phyloP scores from a whole-genome alignment of 1,139 yeast genomes.

The Scheffersomyces illinoinensis region DNA sequence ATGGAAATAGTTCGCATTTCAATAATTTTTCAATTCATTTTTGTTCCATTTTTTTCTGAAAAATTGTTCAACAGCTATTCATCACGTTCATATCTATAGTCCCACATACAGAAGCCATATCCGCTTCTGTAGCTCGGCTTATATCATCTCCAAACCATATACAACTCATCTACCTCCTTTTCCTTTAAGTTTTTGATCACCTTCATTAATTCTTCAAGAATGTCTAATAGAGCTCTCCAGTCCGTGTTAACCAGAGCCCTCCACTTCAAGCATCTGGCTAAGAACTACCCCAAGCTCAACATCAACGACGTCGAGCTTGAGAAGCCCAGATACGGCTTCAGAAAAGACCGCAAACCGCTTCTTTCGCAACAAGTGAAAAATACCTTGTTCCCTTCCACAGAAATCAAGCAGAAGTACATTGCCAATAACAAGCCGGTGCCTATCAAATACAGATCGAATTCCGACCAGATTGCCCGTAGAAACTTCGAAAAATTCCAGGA shows the following conservation, averaged over 20 bases:
- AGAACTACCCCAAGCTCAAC: conserved; percentile 43
- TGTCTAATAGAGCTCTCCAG: conserved; percentile 5
- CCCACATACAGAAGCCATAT: neutral
- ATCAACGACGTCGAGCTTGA: conserved; percentile 40
- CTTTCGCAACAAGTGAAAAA: conserved; percentile 43
- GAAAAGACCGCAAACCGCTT: conserved; percentile 41
- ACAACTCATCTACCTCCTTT: neutral
- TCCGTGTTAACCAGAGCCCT: conserved; percentile 18
- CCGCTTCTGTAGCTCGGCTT: neutral
- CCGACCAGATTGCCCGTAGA: conserved; percentile 40
- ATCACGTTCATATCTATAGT: neutral
- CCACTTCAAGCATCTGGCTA: conserved; percentile 34
- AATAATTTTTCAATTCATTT: neutral
- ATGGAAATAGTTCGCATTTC: neutral
- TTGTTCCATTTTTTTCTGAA: neutral
- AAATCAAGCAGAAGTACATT: conserved; percentile 34
- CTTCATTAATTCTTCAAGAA: neutral
- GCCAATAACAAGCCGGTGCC: conserved; percentile 47
- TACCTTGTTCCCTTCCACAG: conserved; percentile 43
- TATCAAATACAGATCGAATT: conserved; percentile 35
- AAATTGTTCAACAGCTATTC: neutral
- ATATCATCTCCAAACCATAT: neutral
- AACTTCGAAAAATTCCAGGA: conserved; percentile 48
- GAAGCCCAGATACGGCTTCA: conserved; percentile 40
- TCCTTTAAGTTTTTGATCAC: neutral